A percentile compares a stretch with the other conserved stretches of the same genome.
Evolutionary conservation across 2,329 filamentous ascomycete species (phyloP).

Genomic region (Penicillium olsonii): DNA sequence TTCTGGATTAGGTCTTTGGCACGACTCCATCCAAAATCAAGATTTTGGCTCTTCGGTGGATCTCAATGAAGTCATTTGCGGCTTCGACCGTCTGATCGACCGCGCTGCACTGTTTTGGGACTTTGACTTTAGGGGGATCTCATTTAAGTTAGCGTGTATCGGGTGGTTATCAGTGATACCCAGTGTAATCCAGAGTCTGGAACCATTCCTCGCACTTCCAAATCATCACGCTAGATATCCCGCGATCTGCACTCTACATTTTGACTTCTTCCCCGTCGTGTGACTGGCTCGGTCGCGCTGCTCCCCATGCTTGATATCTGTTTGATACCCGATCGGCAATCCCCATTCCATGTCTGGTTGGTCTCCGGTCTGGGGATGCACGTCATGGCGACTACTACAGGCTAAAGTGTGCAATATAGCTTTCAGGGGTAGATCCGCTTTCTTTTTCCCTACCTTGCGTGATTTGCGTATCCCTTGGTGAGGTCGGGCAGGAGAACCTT

Average conservation of each 20-base stretch:
- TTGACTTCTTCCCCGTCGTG: neutral
- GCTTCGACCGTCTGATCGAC: slow-evolving; percentile 21
- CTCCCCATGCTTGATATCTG: neutral
- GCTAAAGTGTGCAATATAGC: neutral
- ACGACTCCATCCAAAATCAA: slow-evolving; percentile 16
- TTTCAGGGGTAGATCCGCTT: slow-evolving; percentile 7
- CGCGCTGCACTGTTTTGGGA: slow-evolving; percentile 3
- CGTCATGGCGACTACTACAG: neutral
- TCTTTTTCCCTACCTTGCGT: neutral
- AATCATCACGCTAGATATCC: neutral
- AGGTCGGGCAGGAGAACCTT: neutral
- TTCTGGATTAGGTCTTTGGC: neutral
- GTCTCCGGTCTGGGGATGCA: neutral
- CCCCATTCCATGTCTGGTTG: neutral
- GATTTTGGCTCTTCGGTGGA: slow-evolving; percentile 18
- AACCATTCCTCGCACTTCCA: neutral
- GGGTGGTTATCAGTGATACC: no score
- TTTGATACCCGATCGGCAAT: neutral
- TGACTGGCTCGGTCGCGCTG: neutral
- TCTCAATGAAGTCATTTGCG: slow-evolving; percentile 24
- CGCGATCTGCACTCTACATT: slow-evolving; percentile 3
- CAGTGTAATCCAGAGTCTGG: neutral
- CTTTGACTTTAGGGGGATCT: neutral
- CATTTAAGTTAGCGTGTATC: neutral
- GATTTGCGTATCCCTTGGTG: neutral